Percentiles rank a stretch among this genome's conserved stretches.
Conservation (phyloP, 352 stramenopile species). For the Phytophthora capsici region DNA sequence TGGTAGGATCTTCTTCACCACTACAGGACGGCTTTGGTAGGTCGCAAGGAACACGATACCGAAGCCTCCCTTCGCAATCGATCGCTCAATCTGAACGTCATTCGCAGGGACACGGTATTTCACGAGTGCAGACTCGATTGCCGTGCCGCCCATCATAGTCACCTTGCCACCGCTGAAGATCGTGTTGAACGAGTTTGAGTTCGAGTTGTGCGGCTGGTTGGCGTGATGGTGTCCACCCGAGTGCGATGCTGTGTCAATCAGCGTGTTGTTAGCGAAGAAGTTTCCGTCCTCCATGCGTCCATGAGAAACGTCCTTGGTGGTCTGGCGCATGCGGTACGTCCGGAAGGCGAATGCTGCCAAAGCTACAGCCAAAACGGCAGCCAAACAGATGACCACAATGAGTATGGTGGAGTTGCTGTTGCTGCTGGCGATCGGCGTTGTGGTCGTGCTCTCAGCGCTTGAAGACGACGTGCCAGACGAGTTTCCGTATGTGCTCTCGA, state of each 20-base stretch:
- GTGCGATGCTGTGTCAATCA: slow-evolving; percentile 32
- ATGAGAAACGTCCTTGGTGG: slow-evolving; percentile 24
- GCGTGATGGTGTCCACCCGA: slow-evolving; percentile 31
- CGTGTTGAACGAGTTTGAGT: slow-evolving; percentile 51
- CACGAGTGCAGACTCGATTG: slow-evolving; percentile 65
- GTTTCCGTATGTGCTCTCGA: slow-evolving; percentile 52
- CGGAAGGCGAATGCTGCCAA: slow-evolving; percentile 62
- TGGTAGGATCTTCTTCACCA: slow-evolving; percentile 86
- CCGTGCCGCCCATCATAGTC: slow-evolving; percentile 58
- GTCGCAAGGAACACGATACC: slow-evolving; percentile 73
- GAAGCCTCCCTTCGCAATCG: slow-evolving; percentile 78
- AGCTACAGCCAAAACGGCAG: slow-evolving; percentile 52
- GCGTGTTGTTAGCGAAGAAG: slow-evolving; percentile 64
- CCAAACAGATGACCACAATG: slow-evolving; percentile 63
- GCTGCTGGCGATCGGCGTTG: slow-evolving; percentile 25
- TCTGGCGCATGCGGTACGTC: slow-evolving; percentile 47
- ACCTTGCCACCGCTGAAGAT: slow-evolving; percentile 64
- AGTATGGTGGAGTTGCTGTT: slow-evolving; percentile 53
- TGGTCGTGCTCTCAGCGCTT: slow-evolving; percentile 29
- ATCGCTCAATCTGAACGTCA: slow-evolving; percentile 66
- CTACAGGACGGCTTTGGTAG: slow-evolving; percentile 65
- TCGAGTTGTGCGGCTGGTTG: slow-evolving; percentile 27
- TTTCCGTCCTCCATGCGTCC: slow-evolving; percentile 32
- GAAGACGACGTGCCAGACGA: slow-evolving; percentile 30
- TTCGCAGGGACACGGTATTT: slow-evolving; percentile 79